These are phyloP conservation scores for Ulota crispa DNA, from an alignment of 225 moss, liverwort and hornwort species.

Conservation along the genomic window DNA sequence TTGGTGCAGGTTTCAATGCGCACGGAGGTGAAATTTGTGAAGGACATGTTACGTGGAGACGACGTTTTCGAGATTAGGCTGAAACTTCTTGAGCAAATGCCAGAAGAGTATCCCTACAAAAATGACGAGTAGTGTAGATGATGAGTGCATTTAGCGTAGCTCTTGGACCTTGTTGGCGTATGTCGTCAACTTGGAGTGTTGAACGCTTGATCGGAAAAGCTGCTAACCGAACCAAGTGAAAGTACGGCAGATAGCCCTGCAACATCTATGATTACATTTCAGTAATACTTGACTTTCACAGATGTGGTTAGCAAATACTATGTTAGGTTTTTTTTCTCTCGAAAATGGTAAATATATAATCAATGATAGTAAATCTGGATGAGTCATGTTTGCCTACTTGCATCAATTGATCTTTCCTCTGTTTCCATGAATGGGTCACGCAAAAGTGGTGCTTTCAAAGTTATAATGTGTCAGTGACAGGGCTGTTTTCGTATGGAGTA, in stretches of 20 bases:
- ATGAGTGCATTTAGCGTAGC: not conserved
- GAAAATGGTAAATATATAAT: not conserved
- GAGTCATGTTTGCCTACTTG: not conserved
- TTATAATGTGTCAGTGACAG: no score
- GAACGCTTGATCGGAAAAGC: slow-evolving; percentile 18
- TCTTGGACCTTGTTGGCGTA: slow-evolving; percentile 16
- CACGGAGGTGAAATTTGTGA: slow-evolving; percentile 96
- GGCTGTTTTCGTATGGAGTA: no score
- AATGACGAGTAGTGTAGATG: slow-evolving; percentile 71
- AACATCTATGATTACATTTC: not conserved
- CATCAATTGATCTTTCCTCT: no score
- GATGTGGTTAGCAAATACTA: not conserved
- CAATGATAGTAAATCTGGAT: not conserved
- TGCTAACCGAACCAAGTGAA: not conserved
- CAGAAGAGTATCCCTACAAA: slow-evolving; percentile 99
- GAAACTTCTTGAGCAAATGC: slow-evolving; percentile 93
- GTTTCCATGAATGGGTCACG: no score
- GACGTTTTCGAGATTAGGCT: slow-evolving; percentile 86
- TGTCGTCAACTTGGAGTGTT: slow-evolving; percentile 12
- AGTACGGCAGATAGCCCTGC: not conserved
- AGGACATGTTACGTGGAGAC: slow-evolving; percentile 91
- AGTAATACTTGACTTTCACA: not conserved
- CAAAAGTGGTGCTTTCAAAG: no score
- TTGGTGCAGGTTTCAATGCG: slow-evolving; percentile 88
- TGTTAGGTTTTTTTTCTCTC: not conserved